These are phyloP conservation scores for Oxyria digyna DNA, from an alignment of 148 eudicot species.

Conservation along the genomic window DNA sequence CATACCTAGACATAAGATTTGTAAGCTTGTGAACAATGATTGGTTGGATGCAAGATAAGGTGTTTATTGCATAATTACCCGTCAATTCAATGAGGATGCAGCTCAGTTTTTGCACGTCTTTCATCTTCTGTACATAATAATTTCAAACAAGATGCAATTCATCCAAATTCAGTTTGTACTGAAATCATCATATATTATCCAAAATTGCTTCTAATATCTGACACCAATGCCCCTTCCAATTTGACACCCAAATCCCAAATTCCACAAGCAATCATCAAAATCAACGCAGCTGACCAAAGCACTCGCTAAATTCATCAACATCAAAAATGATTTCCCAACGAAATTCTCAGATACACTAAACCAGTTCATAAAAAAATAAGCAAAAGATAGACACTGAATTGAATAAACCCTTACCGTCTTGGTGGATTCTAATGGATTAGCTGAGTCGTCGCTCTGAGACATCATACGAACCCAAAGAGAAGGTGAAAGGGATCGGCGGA, in stretches of 20 bases:
- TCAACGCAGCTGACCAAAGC: background rate
- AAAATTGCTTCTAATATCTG: background rate
- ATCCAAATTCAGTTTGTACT: background rate
- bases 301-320: background rate
- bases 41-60: background rate
- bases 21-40: background rate
- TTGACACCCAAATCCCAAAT: background rate
- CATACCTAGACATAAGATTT: background rate
- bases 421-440: conserved; percentile 12
- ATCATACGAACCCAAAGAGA: conserved; percentile 26
- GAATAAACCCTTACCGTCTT: conserved; percentile 27
- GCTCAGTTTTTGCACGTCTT: background rate
- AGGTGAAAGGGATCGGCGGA: conserved; percentile 33
- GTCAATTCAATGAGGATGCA: background rate
- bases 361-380: background rate
- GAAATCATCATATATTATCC: background rate
- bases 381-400: background rate
- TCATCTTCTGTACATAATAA: background rate
- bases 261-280: background rate
- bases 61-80: background rate
- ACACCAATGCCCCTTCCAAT: background rate
- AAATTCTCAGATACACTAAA: background rate
- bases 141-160: background rate
- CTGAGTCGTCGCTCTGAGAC: conserved; percentile 12
- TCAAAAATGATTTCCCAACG: background rate